phyloP scores from a whole-genome alignment of 2,329 filamentous ascomycete species.

The Alternaria infectoria region DNA sequence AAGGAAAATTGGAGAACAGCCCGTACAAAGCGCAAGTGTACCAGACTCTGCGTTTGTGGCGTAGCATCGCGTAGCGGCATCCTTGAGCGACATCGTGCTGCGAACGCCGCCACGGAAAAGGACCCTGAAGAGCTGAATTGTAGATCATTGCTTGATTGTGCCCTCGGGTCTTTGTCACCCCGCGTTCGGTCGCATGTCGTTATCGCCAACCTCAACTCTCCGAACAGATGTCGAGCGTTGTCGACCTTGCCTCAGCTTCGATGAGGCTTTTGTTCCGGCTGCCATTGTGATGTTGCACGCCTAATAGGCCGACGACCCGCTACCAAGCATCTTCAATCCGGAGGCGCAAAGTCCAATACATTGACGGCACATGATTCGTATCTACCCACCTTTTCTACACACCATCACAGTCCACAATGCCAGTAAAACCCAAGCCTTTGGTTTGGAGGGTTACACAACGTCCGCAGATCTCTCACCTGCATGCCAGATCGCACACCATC shows the following conservation, averaged over 20 bases:
- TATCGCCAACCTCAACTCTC: neutral
- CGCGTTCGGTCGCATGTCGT: constrained; percentile 1
- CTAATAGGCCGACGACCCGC: neutral
- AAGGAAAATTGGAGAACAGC: constrained; percentile 21
- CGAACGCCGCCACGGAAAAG: constrained; percentile 9
- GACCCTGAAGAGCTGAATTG: constrained; percentile 27
- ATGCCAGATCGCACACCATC: constrained; percentile 15
- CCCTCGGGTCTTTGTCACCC: constrained; percentile 2
- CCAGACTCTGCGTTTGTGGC: constrained; percentile 16
- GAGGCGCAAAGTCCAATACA: neutral
- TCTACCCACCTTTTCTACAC: neutral
- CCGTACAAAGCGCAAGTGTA: constrained; percentile 5
- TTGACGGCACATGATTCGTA: constrained; percentile 9
- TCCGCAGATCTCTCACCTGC: constrained; percentile 13
- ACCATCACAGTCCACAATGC: constrained; percentile 5
- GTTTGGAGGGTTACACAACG: constrained; percentile 8
- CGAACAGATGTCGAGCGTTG: neutral
- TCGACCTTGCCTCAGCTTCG: neutral
- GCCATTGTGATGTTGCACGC: neutral
- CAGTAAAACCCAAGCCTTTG: constrained; percentile 8
- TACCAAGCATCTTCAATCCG: neutral
- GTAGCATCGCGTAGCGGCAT: constrained; percentile 19
- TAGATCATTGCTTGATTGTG: constrained; percentile 22
- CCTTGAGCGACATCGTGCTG: constrained; percentile 29
- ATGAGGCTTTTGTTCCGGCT: neutral